phyloP scores from a whole-genome alignment of 1,284 basidiomycete species.

The Fomes fomentarius region DNA sequence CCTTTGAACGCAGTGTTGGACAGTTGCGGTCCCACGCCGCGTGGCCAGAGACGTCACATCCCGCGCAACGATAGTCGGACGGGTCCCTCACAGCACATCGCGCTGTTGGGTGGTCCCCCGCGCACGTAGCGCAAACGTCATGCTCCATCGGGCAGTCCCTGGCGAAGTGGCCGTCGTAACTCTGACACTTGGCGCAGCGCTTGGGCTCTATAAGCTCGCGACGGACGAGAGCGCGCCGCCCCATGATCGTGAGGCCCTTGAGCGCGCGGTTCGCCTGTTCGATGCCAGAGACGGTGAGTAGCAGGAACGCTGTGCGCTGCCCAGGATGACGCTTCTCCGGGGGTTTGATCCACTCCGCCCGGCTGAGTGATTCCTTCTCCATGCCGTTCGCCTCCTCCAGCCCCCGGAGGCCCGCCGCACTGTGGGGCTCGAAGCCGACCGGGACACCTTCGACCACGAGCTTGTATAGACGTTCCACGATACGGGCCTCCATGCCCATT shows the following conservation, averaged over 20 bases:
- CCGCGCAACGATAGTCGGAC: constrained; percentile 7
- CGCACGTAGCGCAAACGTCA: constrained; percentile 29
- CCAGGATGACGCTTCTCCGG: background rate
- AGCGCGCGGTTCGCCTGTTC: constrained; percentile 16
- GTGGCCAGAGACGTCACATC: constrained; percentile 16
- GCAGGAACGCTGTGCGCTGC: background rate
- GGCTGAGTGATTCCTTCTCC: background rate
- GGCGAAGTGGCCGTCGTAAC: constrained; percentile 29
- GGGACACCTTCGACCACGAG: no score
- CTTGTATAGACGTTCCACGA: no score
- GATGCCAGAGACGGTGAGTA: background rate
- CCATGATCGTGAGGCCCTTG: constrained; percentile 10
- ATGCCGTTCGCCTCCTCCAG: background rate
- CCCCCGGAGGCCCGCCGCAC: background rate
- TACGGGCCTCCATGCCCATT: no score
- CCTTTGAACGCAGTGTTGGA: background rate
- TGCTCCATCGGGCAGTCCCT: constrained; percentile 23
- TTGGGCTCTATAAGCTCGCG: constrained; percentile 8
- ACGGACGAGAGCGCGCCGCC: background rate
- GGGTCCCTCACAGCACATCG: constrained; percentile 2
- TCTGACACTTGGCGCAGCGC: constrained; percentile 35
- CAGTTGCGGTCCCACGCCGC: constrained; percentile 20
- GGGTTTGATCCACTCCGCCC: constrained; percentile 2
- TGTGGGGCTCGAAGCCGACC: constrained; percentile 1
- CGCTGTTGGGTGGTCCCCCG: constrained; percentile 20